Base-by-base conservation (phyloP, 169 alveolate genomes). In the Amoebophrya sp. region DNA sequence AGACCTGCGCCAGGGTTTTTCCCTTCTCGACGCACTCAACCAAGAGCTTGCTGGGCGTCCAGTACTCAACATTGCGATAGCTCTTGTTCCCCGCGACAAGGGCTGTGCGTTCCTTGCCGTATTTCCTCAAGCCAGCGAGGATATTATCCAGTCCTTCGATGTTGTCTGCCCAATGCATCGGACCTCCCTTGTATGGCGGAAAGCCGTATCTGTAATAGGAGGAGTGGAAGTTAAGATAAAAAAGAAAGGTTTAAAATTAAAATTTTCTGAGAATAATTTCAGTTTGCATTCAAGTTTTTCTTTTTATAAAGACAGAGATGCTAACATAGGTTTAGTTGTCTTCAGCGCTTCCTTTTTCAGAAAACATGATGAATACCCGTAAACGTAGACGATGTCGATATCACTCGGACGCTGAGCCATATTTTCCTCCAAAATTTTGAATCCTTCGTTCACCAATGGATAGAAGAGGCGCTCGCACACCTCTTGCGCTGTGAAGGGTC, bases 101-200 rank as follows among this genome's bases (percentile, higher is more conserved):
- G 41, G 41, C 92, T 41, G 92, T 65, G 40, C 83, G 40, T 34
- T 90, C 83, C 39, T 90, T 90, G 92, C 65, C 92, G 78, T 90
- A 90, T 10, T n/a, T 41, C 41, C 39, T 41, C 47, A 65, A 33
- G 0, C 90, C 40, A 41, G 40, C 89, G 14, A 76, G 83, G 33
- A 91, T 39, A 83, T 91, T 65, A 83, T 89, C 53, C 90, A 93
- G 92, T 0, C 94, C 94, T 36, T 78, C 92, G 76, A 89, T 89
- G 93, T 93, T 93, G 92, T 93, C 94, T 23, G 94, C 94, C 90
- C 47, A 93, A 93, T 91, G 92, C 94, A 93, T 93, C 77, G 94
- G 94, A 34, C 94, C 94, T 6, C 94, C 94, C 94, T 93, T 91
- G 90, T 41, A 40, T 18, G 93, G 93, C 0, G 93, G 94, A 90